phyloP scores from a whole-genome alignment of 257 asterid species.

The Capsicum chinense region DNA sequence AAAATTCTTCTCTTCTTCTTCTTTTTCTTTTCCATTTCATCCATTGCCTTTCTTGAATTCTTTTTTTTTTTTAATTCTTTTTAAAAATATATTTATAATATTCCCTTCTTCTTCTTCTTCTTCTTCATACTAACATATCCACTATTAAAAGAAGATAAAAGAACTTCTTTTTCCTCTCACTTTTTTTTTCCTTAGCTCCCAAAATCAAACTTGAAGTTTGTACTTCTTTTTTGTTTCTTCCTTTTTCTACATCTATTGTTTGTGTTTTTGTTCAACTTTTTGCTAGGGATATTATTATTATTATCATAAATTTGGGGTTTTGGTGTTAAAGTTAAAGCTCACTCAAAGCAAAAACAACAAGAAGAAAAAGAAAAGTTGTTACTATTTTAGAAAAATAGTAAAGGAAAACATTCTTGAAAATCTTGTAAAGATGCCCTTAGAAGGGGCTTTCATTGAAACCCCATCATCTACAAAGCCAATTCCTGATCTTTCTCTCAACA shows the following conservation, averaged over 20 bases:
- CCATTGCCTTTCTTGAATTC: constrained; percentile 28
- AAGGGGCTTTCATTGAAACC: constrained; percentile 67
- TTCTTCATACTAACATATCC: not conserved
- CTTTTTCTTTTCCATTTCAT: constrained; percentile 23
- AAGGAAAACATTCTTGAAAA: constrained; percentile 16
- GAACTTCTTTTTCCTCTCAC: constrained; percentile 24
- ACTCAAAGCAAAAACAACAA: not conserved
- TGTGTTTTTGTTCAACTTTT: constrained; percentile 30
- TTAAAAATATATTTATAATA: not conserved
- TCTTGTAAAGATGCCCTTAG: constrained; percentile 60
- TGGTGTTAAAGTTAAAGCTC: not conserved
- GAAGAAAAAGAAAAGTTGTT: not conserved
- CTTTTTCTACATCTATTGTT: constrained; percentile 24
- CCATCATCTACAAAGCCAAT: constrained; percentile 43
- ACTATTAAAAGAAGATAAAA: constrained; percentile 8
- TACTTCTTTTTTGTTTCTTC: constrained; percentile 27
- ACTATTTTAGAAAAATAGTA: not conserved
- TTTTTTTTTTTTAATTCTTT: not conserved
- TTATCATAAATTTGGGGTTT: constrained; percentile 30
- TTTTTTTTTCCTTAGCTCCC: constrained; percentile 29
- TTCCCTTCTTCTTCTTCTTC: not conserved
- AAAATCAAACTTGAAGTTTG: constrained; percentile 33
- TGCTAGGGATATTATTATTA: constrained; percentile 33
- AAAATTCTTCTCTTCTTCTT: constrained; percentile 38
- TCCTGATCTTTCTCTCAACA: constrained; percentile 91